Conservation (phyloP, 2,329 filamentous ascomycete species). For the Trichophyton verrucosum region DNA sequence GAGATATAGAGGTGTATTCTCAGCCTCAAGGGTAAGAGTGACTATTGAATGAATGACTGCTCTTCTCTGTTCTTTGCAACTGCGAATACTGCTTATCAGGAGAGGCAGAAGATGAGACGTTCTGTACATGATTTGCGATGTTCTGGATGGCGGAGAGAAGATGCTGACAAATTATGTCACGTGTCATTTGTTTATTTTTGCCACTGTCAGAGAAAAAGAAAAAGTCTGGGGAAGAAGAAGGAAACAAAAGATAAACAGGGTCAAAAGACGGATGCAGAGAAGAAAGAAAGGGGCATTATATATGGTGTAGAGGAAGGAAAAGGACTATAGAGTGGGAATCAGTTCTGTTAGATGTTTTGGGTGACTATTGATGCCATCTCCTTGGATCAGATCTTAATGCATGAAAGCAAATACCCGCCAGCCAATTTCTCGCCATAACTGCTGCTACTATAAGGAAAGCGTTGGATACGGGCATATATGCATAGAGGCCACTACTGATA, state of each 20-base stretch:
- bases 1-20: neutral
- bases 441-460: neutral
- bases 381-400: neutral
- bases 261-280: neutral
- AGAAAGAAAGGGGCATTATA: neutral
- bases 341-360: neutral
- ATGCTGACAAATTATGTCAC: neutral
- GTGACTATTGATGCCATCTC: neutral
- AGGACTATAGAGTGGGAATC: neutral
- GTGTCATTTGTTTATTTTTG: neutral
- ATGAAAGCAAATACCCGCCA: neutral
- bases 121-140: neutral
- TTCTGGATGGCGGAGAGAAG: neutral
- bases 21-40: neutral
- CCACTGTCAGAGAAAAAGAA: neutral
- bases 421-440: neutral
- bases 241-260: neutral
- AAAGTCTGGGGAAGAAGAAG: neutral
- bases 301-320: neutral
- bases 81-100: neutral
- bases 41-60: conserved; percentile 3
- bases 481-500: neutral
- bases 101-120: neutral
- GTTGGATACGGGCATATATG: neutral
- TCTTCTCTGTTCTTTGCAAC: neutral